phyloP scores from a whole-genome alignment of 2,329 filamentous ascomycete species.

The Hypoxylon rubiginosum region DNA sequence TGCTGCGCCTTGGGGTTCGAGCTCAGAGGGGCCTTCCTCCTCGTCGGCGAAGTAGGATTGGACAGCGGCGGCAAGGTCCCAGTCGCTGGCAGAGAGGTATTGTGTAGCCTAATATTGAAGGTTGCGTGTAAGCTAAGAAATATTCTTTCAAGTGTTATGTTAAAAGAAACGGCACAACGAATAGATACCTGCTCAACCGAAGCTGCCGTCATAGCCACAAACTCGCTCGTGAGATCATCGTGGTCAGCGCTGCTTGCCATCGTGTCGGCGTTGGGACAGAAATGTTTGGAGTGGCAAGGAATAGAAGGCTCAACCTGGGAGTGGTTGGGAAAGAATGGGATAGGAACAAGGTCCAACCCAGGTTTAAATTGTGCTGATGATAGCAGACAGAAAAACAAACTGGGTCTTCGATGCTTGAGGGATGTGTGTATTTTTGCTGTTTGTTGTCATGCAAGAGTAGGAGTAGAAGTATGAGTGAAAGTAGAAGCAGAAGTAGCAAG shows the following conservation, averaged over 20 bases:
- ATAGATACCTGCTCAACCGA: slow-evolving; percentile 54
- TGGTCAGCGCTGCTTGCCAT: slow-evolving; percentile 57
- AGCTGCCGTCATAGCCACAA: slow-evolving; percentile 68
- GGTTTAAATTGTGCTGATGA: background rate
- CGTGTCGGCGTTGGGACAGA: slow-evolving; percentile 24
- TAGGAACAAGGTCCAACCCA: background rate
- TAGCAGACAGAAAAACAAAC: background rate
- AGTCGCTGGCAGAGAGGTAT: slow-evolving; percentile 74
- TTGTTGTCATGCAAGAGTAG: slow-evolving; percentile 2
- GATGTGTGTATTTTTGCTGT: slow-evolving; percentile 1
- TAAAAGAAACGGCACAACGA: background rate
- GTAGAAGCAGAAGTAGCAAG: no score
- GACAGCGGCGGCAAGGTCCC: slow-evolving; percentile 75
- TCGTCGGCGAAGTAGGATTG: slow-evolving; percentile 72
- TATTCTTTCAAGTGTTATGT: background rate
- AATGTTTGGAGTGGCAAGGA: slow-evolving; percentile 1
- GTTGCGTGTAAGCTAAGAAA: slow-evolving; percentile 27
- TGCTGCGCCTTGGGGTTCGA: slow-evolving; percentile 53
- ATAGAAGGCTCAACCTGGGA: background rate
- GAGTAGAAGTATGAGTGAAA: background rate
- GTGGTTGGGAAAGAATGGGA: no score
- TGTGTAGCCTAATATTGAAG: slow-evolving; percentile 68
- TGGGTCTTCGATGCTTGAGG: background rate
- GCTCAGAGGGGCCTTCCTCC: slow-evolving; percentile 63
- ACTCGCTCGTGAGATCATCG: slow-evolving; percentile 64